A percentile compares a stretch with the other conserved stretches of the same genome.
Conservation (phyloP, 2,329 filamentous ascomycete species). For the Gliomastix tumulicola region DNA sequence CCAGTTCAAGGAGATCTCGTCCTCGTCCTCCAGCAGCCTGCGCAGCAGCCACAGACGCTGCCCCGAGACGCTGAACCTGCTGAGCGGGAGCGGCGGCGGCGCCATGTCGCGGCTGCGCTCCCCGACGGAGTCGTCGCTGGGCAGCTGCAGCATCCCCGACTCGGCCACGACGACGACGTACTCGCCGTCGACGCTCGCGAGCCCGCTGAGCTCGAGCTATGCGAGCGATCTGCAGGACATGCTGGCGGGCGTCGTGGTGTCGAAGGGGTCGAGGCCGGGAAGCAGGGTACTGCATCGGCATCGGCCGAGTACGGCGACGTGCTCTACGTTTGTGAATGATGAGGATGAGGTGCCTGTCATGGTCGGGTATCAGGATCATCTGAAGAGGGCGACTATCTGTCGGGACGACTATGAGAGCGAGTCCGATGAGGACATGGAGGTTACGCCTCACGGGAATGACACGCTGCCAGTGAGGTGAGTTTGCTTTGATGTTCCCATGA, state of each 20-base stretch:
- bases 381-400: too few relatives aligned
- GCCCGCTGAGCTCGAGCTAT: conserved; percentile 26
- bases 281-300: conserved; percentile 23
- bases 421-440: too few relatives aligned
- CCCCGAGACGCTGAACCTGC: conserved; percentile 12
- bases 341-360: conserved; percentile 16
- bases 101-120: conserved; percentile 25
- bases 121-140: conserved; percentile 27
- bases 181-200: conserved; percentile 24
- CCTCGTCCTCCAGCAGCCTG: not conserved
- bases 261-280: conserved; percentile 14
- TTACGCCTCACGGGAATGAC: not conserved
- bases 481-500: not conserved
- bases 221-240: conserved; percentile 23
- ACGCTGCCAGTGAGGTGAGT: conserved; percentile 1
- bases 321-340: conserved; percentile 29
- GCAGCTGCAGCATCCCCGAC: conserved; percentile 29
- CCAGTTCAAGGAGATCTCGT: too few relatives aligned
- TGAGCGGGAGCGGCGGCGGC: conserved; percentile 6
- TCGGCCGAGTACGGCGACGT: conserved; percentile 23
- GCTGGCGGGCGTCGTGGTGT: conserved; percentile 16
- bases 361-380: too few relatives aligned
- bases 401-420: too few relatives aligned
- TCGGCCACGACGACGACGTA: conserved; percentile 29
- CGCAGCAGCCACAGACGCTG: conserved; percentile 10